A percentile compares a stretch with the other conserved stretches of the same genome.
These are phyloP conservation scores for Umbelopsis isabellina DNA, from an alignment of 192 early-diverging fungal species.

Conservation along the genomic window DNA sequence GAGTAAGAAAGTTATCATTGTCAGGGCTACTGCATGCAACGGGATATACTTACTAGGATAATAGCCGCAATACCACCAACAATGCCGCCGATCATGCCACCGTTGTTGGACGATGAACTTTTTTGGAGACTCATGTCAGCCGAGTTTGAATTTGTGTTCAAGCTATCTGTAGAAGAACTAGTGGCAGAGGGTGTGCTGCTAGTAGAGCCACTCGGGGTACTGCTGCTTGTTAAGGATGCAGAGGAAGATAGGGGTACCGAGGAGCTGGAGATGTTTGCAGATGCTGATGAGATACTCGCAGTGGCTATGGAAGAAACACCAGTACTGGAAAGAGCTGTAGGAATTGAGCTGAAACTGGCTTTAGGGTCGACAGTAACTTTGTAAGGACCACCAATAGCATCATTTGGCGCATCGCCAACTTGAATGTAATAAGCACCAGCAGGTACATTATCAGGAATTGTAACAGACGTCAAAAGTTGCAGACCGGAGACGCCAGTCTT, in stretches of 20 bases:
- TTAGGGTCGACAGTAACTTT: neutral
- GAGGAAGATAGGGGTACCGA: constrained; percentile 12
- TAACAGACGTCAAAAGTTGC: neutral
- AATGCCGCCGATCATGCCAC: constrained; percentile 7
- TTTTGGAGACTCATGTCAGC: no score
- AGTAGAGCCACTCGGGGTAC: neutral
- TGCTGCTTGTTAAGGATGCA: neutral
- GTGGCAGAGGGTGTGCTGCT: neutral
- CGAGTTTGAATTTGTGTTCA: no score
- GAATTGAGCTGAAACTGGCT: neutral
- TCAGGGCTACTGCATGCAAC: neutral
- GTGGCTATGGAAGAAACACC: neutral
- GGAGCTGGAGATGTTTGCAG: neutral
- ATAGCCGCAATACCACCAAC: constrained; percentile 7
- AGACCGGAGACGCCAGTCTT: neutral
- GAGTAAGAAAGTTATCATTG: neutral
- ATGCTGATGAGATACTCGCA: no score
- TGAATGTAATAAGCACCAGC: constrained; percentile 12
- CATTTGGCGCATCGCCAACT: constrained; percentile 7
- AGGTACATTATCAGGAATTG: neutral
- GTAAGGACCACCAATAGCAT: constrained; percentile 13
- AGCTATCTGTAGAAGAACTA: neutral
- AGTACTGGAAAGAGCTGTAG: neutral
- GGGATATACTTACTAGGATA: neutral
- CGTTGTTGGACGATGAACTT: neutral